A percentile compares a stretch with the other conserved stretches of the same genome.
phyloP scores from a whole-genome alignment of 75 land plant species.

The Pseudotsuga menziesii region DNA sequence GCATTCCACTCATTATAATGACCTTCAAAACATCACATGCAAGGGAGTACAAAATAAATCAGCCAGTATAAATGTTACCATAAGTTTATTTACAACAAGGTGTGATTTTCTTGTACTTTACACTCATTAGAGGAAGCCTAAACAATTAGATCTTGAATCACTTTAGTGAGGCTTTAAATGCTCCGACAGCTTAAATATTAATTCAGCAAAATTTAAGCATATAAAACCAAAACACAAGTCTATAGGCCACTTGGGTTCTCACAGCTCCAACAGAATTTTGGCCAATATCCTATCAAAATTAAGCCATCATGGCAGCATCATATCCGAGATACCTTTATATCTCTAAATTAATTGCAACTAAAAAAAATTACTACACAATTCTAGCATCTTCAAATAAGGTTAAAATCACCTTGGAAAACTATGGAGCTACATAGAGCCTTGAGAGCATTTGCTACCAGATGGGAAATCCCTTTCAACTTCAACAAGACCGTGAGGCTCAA shows the following conservation, averaged over 20 bases:
- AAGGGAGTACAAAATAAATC: neutral
- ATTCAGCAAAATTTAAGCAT: neutral
- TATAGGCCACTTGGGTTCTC: neutral
- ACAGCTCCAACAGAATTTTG: neutral
- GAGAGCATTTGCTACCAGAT: constrained; percentile 78
- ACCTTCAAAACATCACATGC: constrained; percentile 42
- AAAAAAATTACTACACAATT: neutral
- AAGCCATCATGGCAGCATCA: neutral
- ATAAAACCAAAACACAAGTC: neutral
- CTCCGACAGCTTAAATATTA: neutral
- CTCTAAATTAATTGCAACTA: neutral
- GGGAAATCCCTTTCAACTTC: constrained; percentile 80
- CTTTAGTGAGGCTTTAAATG: constrained; percentile 1
- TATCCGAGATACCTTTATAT: too few species aligned
- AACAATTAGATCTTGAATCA: too few species aligned
- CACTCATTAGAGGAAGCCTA: neutral
- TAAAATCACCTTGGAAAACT: constrained; percentile 77
- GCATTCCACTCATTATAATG: constrained; percentile 92
- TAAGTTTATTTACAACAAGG: neutral
- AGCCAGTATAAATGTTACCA: neutral
- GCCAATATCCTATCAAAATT: neutral
- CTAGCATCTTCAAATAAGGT: neutral
- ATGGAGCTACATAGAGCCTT: constrained; percentile 69
- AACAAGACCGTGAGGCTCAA: constrained; percentile 50
- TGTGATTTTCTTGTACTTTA: neutral